Percentiles rank a stretch among this genome's conserved stretches.
These are phyloP conservation scores for Eudorina sp. DNA, from an alignment of 139 green algal genomes.

Conservation along the genomic window DNA sequence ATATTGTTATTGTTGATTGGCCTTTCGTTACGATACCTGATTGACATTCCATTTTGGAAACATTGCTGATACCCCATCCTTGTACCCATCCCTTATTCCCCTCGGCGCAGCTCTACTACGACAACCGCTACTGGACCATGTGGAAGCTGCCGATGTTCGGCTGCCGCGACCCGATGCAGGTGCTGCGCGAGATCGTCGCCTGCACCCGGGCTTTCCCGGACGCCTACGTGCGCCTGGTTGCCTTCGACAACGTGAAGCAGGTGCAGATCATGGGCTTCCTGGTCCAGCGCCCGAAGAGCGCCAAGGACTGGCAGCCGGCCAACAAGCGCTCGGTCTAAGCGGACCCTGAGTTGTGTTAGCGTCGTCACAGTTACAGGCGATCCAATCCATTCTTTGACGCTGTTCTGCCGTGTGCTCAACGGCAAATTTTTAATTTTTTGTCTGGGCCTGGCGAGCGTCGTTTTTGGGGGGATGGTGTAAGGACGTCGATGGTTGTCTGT, in stretches of 20 bases:
- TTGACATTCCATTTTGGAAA: no score
- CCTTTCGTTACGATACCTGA: no score
- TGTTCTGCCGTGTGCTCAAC: no score
- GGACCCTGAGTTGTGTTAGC: no score
- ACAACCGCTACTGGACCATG: slow-evolving; percentile 99
- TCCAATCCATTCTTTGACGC: no score
- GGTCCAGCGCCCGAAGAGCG: slow-evolving; percentile 67
- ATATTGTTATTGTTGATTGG: no score
- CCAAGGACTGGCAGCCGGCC: slow-evolving; percentile 61
- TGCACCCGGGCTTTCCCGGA: slow-evolving; percentile 93
- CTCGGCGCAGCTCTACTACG: slow-evolving; percentile 84
- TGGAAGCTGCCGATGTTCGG: slow-evolving; percentile 99
- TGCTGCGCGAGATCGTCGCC: slow-evolving; percentile 91
- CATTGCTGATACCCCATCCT: not conserved
- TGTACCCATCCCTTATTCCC: not conserved
- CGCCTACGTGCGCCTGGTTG: slow-evolving; percentile 93
- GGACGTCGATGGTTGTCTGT: no score
- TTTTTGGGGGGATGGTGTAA: no score
- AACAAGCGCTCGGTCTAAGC: slow-evolving; percentile 60
- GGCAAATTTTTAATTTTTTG: no score
- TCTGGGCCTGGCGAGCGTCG: no score
- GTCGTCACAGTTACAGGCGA: no score
- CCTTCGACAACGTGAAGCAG: slow-evolving; percentile 84
- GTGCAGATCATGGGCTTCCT: slow-evolving; percentile 79
- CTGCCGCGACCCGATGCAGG: slow-evolving; percentile 93